phyloP scores from a whole-genome alignment of 2,329 filamentous ascomycete genomes.

The Colletotrichum falcatum region DNA sequence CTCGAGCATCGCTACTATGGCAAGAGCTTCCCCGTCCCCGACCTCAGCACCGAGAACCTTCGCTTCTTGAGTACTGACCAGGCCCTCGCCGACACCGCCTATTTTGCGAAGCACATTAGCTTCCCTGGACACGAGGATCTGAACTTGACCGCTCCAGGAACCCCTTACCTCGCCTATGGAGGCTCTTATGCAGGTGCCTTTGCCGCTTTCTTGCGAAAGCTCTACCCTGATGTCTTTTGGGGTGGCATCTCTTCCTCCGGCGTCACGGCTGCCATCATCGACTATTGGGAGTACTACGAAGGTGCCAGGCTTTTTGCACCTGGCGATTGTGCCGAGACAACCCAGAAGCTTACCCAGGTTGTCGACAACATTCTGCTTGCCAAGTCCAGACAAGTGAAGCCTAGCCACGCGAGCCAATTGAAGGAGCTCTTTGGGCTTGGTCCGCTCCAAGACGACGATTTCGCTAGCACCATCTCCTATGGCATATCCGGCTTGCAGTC shows the following conservation, averaged over 20 bases:
- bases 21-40: slow-evolving; percentile 74
- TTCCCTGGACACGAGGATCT: slow-evolving; percentile 77
- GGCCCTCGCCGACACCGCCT: slow-evolving; percentile 82
- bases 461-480: slow-evolving; percentile 56
- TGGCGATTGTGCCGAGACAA: slow-evolving; percentile 72
- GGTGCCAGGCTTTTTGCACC: slow-evolving; percentile 63
- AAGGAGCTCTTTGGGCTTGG: slow-evolving; percentile 59
- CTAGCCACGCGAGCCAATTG: slow-evolving; percentile 47
- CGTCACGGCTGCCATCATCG: slow-evolving; percentile 80
- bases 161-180: slow-evolving; percentile 83
- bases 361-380: slow-evolving; percentile 64
- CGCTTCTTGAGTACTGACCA: slow-evolving; percentile 89
- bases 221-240: slow-evolving; percentile 84
- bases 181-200: slow-evolving; percentile 87
- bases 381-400: slow-evolving; percentile 49
- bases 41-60: slow-evolving; percentile 76
- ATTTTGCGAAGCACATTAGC: slow-evolving; percentile 79
- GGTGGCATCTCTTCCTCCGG: slow-evolving; percentile 84
- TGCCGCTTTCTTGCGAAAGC: slow-evolving; percentile 78
- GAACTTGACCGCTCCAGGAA: slow-evolving; percentile 73
- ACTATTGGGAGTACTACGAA: slow-evolving; percentile 76
- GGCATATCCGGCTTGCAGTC: slow-evolving; percentile 60
- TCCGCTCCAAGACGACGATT: slow-evolving; percentile 60
- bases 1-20: slow-evolving; percentile 93
- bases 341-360: slow-evolving; percentile 67